Evolutionary conservation across 345 rosid species (phyloP), one percentile per base, ranked within the genome.

Genomic region (Leavenworthia alabamica): DNA sequence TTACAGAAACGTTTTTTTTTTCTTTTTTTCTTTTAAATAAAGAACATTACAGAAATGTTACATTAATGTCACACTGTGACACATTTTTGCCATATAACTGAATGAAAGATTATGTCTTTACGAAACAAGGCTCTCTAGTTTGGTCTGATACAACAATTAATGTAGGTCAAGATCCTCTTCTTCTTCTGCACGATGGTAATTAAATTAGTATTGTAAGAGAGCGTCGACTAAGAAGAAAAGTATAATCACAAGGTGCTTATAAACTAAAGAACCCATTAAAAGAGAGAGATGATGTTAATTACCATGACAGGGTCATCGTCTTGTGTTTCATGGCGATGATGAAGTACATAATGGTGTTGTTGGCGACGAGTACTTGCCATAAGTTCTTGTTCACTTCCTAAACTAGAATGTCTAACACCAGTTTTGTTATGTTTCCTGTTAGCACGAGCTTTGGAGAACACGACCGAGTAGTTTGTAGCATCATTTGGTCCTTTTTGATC

Each of bases 101-200:
- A 26, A 16, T 56, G 61, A 41, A 37, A 26, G 54, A 64, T 14
- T 59, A 14, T 27, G 39, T 8, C 55, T 43, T 56, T 43, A 32
- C 4, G 42, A 60, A 58, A 76, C 79, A 80, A 57, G 81, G 87
- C 79, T 66, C 79, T 66, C 67, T 72, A 72, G 62, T 72, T 50
- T 44, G 77, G 74, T 45, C 78, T 79, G 47, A 82, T 78, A 40
- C 95, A 90, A 79, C 97, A 83, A 57, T 85, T 85, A 42, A 90
- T 81, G 83, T 82, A 86, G 73, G 90, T 81, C 77, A 85, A 67
- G 71, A 90, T 67, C 83, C 74, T 85, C 84, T 75, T 87, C 77
- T 68, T 85, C 75, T 64, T 87, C 97, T 85, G 93, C 95, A 83
- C 33, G 55, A 23, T 23, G 24, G 24, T 23, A 72, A 66, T 60